A percentile compares a stretch with the other conserved stretches of the same genome.
Evolutionary conservation across 192 early-diverging fungal genomes (phyloP).

Genomic region (Bifiguratus adelaidae): DNA sequence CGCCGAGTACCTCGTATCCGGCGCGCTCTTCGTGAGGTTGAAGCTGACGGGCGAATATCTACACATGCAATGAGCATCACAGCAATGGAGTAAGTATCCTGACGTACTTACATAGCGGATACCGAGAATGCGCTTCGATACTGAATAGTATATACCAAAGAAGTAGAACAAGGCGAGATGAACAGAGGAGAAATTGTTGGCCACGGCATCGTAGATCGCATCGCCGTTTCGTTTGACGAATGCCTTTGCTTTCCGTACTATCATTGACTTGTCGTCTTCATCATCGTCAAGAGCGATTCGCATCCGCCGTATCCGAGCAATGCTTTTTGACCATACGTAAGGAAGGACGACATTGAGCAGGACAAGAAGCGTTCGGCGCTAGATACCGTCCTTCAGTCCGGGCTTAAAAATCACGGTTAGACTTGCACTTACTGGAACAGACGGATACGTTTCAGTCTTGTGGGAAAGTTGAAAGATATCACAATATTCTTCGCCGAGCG

Average conservation of each 20-base stretch:
- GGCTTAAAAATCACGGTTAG: neutral
- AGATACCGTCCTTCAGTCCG: neutral
- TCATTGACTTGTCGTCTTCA: constrained; percentile 7
- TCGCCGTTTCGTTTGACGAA: no score
- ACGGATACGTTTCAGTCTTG: constrained; percentile 35
- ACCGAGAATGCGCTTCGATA: constrained; percentile 70
- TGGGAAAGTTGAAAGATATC: constrained; percentile 66
- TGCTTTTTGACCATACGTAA: constrained; percentile 22
- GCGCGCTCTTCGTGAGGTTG: constrained; percentile 56
- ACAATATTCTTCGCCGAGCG: constrained; percentile 94
- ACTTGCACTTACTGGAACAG: constrained; percentile 17
- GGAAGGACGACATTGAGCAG: constrained; percentile 31
- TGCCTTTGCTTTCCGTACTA: constrained; percentile 20
- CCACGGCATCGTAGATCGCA: constrained; percentile 27
- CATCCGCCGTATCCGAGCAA: no score
- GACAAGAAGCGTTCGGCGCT: constrained; percentile 25
- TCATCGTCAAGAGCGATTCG: constrained; percentile 6
- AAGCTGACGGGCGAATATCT: constrained; percentile 71
- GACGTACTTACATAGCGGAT: constrained; percentile 58
- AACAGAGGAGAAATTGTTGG: constrained; percentile 35
- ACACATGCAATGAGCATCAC: neutral
- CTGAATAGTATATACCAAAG: constrained; percentile 66
- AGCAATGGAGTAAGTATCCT: neutral
- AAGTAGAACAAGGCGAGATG: constrained; percentile 91
- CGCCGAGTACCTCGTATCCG: constrained; percentile 82